Percentiles rank a stretch among this genome's conserved stretches.
These are phyloP conservation scores for Plasmodium berghei DNA, from an alignment of 169 alveolate genomes.

Conservation along the genomic window DNA sequence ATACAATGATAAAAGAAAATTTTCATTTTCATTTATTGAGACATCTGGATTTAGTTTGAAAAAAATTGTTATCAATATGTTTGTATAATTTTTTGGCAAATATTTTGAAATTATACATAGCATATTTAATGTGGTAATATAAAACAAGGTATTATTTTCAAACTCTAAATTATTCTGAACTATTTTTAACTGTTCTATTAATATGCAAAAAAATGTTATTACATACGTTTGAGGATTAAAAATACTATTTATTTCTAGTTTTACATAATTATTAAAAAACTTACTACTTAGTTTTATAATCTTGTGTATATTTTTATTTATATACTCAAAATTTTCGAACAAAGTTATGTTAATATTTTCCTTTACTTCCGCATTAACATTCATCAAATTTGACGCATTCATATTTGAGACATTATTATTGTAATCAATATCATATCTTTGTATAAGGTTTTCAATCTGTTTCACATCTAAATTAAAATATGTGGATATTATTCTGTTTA, in stretches of 20 bases:
- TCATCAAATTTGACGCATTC: too few species aligned
- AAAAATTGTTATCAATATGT: slow-evolving; percentile 43
- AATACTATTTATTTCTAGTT: slow-evolving; percentile 38
- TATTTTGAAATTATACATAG: slow-evolving; percentile 40
- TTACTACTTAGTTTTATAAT: slow-evolving; percentile 6
- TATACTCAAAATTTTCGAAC: too few species aligned
- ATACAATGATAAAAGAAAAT: slow-evolving; percentile 34
- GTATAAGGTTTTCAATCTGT: not conserved
- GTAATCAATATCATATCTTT: not conserved
- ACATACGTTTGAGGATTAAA: slow-evolving; percentile 38
- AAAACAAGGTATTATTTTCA: slow-evolving; percentile 20
- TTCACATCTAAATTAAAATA: slow-evolving; percentile 29
- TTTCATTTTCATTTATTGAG: slow-evolving; percentile 44
- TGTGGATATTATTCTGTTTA: slow-evolving; percentile 5
- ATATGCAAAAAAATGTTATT: slow-evolving; percentile 24
- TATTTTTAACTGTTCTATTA: slow-evolving; percentile 32
- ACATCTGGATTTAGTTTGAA: slow-evolving; percentile 54
- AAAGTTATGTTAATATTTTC: too few species aligned
- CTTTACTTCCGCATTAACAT: too few species aligned
- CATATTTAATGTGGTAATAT: slow-evolving; percentile 22
- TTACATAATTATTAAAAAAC: slow-evolving; percentile 26
- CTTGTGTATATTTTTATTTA: too few species aligned
- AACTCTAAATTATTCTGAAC: slow-evolving; percentile 14
- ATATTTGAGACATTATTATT: not conserved
- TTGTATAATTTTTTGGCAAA: slow-evolving; percentile 14